Evolutionary conservation across 2,329 filamentous ascomycete species (phyloP), one percentile per base, ranked within the genome.

Genomic region (Xylaria sp.): DNA sequence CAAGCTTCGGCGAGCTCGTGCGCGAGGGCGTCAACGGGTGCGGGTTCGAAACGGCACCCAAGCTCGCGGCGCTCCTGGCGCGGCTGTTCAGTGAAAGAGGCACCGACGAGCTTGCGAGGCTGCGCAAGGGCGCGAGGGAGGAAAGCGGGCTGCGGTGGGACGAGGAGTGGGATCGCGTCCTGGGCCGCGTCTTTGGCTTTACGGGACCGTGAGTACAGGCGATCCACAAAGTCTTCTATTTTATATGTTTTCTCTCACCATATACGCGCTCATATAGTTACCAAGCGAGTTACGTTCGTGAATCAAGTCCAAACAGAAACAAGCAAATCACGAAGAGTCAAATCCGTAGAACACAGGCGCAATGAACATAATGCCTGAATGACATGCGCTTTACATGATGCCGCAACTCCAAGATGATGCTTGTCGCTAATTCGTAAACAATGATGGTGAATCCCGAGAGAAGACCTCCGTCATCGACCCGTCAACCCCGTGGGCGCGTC

Each of bases 1-100:
- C 93, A 73, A 94, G 93, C 64, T 97, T 96, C 83, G 81, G 86
- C 2, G 95, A 99, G 78, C 80, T 99, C n/a, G 91, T 99, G 25
- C 89, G 85, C 54, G 93, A 98, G 71, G 90, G 91, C 0, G 81
- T 88, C 38, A 98, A 98, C 73, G 95, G 95, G 1, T 85, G 86
- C 69, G 93, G 95, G 0, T 99, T 99, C 72, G 86, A 86, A 67
- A 91, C 86, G 53, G 83, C 88, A 0, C 79, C 83, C 11, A 86
- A 92, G 70, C 78, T 99, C 48, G 80, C 84, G 0, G 75, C 79
- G 3, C 83, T 90, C 11, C 74, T 98, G 10, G 75, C 80, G 15
- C 80, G 88, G 19, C 75, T 98, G 17, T 87, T 97, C 58, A 68
- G 77, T 33, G 80, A 35, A 13, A 13, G 31, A 35, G 72, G 75